Conservation (phyloP, 352 stramenopile genomes). For the Peronosclerospora sorghi region DNA sequence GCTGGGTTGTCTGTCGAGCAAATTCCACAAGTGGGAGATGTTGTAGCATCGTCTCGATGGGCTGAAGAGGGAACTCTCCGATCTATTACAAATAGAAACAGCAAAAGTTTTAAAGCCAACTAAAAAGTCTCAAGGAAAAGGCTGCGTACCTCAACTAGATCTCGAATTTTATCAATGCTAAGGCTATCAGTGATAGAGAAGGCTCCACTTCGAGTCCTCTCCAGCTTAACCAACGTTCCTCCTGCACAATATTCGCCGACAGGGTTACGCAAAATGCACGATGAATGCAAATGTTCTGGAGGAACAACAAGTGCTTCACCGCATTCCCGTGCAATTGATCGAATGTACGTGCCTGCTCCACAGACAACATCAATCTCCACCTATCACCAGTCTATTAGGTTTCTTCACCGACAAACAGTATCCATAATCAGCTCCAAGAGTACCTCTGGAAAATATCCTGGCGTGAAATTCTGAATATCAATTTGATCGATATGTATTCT, state of each 20-base stretch:
- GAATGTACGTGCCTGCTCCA: slow-evolving; percentile 75
- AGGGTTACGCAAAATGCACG: slow-evolving; percentile 19
- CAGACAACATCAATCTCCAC: slow-evolving; percentile 47
- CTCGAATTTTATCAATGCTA: slow-evolving; percentile 43
- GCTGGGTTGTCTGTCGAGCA: slow-evolving; percentile 13
- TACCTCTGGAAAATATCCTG: slow-evolving; percentile 55
- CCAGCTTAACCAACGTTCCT: slow-evolving; percentile 50
- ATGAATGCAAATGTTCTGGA: slow-evolving; percentile 6
- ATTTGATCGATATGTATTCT: slow-evolving; percentile 58
- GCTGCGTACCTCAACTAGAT: slow-evolving; percentile 23
- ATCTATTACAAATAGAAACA: slow-evolving; percentile 11
- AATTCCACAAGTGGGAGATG: slow-evolving; percentile 45
- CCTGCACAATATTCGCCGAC: slow-evolving; percentile 35
- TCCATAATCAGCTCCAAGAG: not conserved
- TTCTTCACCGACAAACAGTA: not conserved
- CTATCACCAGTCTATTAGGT: slow-evolving; percentile 8
- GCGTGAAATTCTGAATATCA: slow-evolving; percentile 35
- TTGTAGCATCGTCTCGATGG: slow-evolving; percentile 48
- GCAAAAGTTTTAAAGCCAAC: not conserved
- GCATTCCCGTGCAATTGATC: slow-evolving; percentile 78
- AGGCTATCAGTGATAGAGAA: slow-evolving; percentile 46
- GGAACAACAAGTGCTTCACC: slow-evolving; percentile 52
- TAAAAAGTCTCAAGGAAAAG: not conserved
- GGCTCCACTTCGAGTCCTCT: slow-evolving; percentile 49
- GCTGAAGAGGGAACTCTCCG: slow-evolving; percentile 25